Evolutionary conservation across 1,139 yeast genomes (phyloP), one percentile per base, ranked within the genome.

Genomic region (Scheffersomyces segobiensis): DNA sequence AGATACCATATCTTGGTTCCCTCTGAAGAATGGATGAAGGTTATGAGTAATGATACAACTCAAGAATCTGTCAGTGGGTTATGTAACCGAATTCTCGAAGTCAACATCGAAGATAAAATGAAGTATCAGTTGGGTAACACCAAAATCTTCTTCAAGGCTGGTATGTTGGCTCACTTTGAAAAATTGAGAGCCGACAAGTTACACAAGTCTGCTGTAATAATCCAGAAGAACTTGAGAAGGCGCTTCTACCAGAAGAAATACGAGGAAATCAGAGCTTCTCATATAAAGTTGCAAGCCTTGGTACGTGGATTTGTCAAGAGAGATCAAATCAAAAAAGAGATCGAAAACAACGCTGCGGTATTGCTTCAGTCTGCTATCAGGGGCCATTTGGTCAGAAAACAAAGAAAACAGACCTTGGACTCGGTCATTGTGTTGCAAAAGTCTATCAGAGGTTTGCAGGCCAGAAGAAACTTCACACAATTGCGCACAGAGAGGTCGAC

Each of bases 91-190:
- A 91, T 95, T 61, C 80, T 95, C 68, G 77, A 79, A 55, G 77
- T 80, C 48, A 85, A 90, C 53, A 86, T 91, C 55, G 83, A 87
- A 46, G 89, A 88, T 65, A 79, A 78, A 54, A 80, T 81, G 55
- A 91, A 89, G 68, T 93, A 89, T 71, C 98, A 95, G 75, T 81
- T 91, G 63, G 96, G 96, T 77, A 85, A 87, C 67, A 90, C 97
- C 50, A 95, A 95, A 73, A 92, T 95, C 54, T 95, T 95, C 76
- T 95, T 95, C 81, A 93, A 93, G 72, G 97, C 98, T 49, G 99
- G 99, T 68, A 92, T 95, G 82, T 82, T 95, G 70, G 99, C 98
- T 20, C 89, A 88, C 64, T 84, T 95, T 64, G 99, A 95, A 76
- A 92, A 92, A 65, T 77, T 89, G 67, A 87, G 98, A 73, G 78